phyloP scores from a whole-genome alignment of 129 eudicot genomes.

The Arctium minus region DNA sequence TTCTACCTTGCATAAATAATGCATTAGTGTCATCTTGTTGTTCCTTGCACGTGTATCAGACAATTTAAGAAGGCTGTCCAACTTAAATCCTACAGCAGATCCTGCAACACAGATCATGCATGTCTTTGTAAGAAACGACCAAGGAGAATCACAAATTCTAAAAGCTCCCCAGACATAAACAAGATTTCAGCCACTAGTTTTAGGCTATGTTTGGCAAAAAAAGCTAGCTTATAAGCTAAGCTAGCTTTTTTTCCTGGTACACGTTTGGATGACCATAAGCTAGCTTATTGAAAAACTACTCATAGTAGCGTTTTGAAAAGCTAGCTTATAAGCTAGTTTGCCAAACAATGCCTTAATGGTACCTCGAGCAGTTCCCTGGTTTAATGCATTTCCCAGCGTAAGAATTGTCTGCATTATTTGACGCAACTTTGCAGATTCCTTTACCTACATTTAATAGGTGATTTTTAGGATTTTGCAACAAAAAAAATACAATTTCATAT shows the following conservation, averaged over 20 bases:
- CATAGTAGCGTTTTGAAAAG: too few relatives aligned
- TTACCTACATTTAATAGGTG: slow-evolving; percentile 45
- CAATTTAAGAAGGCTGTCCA: slow-evolving; percentile 91
- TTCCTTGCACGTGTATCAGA: slow-evolving; percentile 98
- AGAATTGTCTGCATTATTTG: slow-evolving; percentile 97
- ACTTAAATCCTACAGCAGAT: slow-evolving; percentile 89
- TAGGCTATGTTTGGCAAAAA: too few relatives aligned
- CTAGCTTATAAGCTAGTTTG: too few relatives aligned
- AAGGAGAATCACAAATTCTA: slow-evolving; percentile 7
- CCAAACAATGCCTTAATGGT: too few relatives aligned
- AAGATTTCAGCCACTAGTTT: neutral
- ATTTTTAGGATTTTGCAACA: neutral
- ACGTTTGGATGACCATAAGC: too few relatives aligned
- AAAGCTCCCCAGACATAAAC: neutral
- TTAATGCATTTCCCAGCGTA: slow-evolving; percentile 91
- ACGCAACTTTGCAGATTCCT: slow-evolving; percentile 78
- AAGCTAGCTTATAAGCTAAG: too few relatives aligned
- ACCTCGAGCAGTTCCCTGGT: slow-evolving; percentile 99
- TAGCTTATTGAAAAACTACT: too few relatives aligned
- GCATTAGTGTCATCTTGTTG: slow-evolving; percentile 98
- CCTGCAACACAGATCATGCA: slow-evolving; percentile 48
- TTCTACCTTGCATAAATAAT: slow-evolving; percentile 89
- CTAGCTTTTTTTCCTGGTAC: too few relatives aligned
- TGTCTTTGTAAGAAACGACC: neutral
- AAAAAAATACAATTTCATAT: neutral